Evolutionary conservation across 2,329 filamentous ascomycete genomes (phyloP).

Genomic region (Trichophaea hybrida): DNA sequence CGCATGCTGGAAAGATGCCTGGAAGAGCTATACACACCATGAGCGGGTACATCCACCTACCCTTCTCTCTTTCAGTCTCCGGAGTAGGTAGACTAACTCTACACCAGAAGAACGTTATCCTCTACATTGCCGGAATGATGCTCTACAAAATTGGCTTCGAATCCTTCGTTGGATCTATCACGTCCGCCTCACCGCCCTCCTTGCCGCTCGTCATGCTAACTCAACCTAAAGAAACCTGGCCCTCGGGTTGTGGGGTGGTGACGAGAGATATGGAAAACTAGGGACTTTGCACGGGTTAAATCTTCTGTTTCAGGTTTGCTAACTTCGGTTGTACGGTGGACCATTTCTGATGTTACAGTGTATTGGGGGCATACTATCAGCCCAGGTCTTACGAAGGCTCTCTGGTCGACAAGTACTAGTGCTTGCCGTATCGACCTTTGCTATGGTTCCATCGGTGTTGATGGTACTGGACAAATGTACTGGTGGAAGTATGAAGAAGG

Average conservation of each 20-base stretch:
- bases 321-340: background rate
- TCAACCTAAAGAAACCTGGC: background rate
- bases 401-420: slow-evolving; percentile 37
- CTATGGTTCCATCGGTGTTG: slow-evolving; percentile 36
- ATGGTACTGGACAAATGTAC: slow-evolving; percentile 38
- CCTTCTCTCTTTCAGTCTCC: background rate
- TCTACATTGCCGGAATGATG: slow-evolving; percentile 36
- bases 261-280: slow-evolving; percentile 28
- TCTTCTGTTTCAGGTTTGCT: slow-evolving; percentile 33
- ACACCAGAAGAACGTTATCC: background rate
- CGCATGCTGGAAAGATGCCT: background rate
- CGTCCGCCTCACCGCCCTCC: slow-evolving; percentile 16
- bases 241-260: background rate
- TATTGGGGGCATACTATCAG: slow-evolving; percentile 39
- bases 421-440: slow-evolving; percentile 35
- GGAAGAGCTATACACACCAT: background rate
- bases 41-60: background rate
- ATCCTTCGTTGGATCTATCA: slow-evolving; percentile 39
- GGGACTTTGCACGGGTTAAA: slow-evolving; percentile 38
- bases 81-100: background rate
- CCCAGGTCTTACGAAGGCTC: slow-evolving; percentile 37
- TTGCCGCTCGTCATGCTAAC: background rate
- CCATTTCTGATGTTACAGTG: slow-evolving; percentile 25
- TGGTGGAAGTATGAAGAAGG: slow-evolving; percentile 34
- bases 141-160: slow-evolving; percentile 40